Percentiles rank a stretch among this genome's conserved stretches.
These are phyloP conservation scores for Mycena alexandri DNA, from an alignment of 768 basidiomycete species.

Conservation along the genomic window DNA sequence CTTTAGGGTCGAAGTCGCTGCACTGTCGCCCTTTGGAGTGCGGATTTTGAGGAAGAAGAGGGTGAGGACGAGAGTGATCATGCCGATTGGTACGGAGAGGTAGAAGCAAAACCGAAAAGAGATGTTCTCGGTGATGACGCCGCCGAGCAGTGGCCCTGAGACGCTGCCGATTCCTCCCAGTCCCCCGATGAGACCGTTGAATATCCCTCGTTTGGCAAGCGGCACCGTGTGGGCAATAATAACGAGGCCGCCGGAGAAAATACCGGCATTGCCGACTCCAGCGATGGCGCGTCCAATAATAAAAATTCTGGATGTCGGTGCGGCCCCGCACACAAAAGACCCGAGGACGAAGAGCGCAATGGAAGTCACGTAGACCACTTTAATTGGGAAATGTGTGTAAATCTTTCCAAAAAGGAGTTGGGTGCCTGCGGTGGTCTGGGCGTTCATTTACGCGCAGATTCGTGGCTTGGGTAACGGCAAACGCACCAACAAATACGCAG, in stretches of 20 bases:
- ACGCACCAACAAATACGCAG: constrained; percentile 28
- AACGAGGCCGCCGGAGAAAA: constrained; percentile 39
- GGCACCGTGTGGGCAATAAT: constrained; percentile 46
- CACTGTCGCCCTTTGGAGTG: constrained; percentile 1
- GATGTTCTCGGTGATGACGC: constrained; percentile 45
- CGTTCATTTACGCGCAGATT: constrained; percentile 3
- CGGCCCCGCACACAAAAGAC: constrained; percentile 55
- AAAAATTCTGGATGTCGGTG: constrained; percentile 42
- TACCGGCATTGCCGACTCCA: constrained; percentile 59
- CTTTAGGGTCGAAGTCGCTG: background rate
- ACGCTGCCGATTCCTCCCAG: constrained; percentile 40
- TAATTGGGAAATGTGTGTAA: constrained; percentile 21
- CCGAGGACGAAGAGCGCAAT: constrained; percentile 58
- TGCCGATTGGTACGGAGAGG: constrained; percentile 31
- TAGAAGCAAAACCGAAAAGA: constrained; percentile 52
- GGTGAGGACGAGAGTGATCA: constrained; percentile 26
- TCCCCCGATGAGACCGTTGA: constrained; percentile 55
- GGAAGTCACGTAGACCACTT: constrained; percentile 33
- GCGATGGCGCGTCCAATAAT: constrained; percentile 60
- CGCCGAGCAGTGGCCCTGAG: constrained; percentile 46
- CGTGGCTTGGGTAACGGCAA: background rate
- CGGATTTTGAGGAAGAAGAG: constrained; percentile 38
- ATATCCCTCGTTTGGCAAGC: constrained; percentile 45
- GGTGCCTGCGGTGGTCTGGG: constrained; percentile 27
- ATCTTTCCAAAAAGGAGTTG: constrained; percentile 30